phyloP scores from a whole-genome alignment of 2,329 filamentous ascomycete genomes.

The Epichloe sp. region DNA sequence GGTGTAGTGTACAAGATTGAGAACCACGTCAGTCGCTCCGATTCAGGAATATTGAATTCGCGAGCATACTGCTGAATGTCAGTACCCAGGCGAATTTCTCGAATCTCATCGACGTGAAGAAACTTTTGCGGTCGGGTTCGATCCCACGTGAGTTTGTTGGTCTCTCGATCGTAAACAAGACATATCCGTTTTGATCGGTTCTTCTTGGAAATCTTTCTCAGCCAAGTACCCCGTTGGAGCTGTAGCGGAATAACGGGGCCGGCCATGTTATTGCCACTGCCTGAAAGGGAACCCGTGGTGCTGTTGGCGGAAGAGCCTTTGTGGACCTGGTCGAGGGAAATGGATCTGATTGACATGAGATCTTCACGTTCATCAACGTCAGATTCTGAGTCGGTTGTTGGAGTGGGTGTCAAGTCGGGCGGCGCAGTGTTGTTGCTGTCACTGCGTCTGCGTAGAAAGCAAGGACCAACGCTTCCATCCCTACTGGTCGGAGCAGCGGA shows the following conservation, averaged over 20 bases:
- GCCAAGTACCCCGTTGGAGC: slow-evolving; percentile 62
- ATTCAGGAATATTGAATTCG: slow-evolving; percentile 59
- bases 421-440: slow-evolving; percentile 70
- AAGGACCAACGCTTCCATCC: slow-evolving; percentile 79
- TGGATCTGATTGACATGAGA: slow-evolving; percentile 19
- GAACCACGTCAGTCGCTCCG: slow-evolving; percentile 64
- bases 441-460: slow-evolving; percentile 74
- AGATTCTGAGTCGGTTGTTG: slow-evolving; percentile 40
- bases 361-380: slow-evolving; percentile 41
- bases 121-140: slow-evolving; percentile 63
- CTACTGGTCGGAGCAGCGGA: slow-evolving; percentile 64
- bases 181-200: slow-evolving; percentile 57
- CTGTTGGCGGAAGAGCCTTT: slow-evolving; percentile 36
- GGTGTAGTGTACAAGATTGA: slow-evolving; percentile 78
- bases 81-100: slow-evolving; percentile 70
- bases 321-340: slow-evolving; percentile 28
- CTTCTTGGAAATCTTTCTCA: slow-evolving; percentile 80
- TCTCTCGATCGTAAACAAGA: slow-evolving; percentile 64
- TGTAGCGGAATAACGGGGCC: slow-evolving; percentile 65
- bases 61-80: slow-evolving; percentile 84
- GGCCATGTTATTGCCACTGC: slow-evolving; percentile 31
- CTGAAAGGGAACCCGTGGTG: slow-evolving; percentile 32
- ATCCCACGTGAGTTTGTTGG: slow-evolving; percentile 83
- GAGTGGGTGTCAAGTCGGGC: slow-evolving; percentile 28
- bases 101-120: slow-evolving; percentile 91